phyloP scores from a whole-genome alignment of 2,329 filamentous ascomycete genomes.

The Geosmithia putterillii region DNA sequence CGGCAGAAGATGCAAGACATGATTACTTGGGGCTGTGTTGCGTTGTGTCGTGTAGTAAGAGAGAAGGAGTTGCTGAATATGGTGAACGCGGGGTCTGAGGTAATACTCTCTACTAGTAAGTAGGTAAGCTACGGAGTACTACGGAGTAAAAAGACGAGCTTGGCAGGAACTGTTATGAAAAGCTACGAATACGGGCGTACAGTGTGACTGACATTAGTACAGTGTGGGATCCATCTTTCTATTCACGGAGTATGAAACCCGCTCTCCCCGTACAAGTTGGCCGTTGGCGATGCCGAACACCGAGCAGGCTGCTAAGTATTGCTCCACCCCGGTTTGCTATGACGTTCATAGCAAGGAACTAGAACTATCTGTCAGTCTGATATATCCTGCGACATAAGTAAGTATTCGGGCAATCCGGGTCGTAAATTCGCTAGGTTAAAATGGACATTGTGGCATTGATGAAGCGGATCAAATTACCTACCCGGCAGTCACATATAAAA shows the following conservation, averaged over 20 bases:
- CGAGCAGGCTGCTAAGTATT: not conserved
- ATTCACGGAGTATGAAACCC: not conserved
- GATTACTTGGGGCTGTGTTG: not conserved
- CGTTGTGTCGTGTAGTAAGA: not conserved
- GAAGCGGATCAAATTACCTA: no score
- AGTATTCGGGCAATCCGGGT: no score
- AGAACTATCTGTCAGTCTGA: no score
- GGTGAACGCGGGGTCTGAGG: not conserved
- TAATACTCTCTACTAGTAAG: not conserved
- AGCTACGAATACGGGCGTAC: not conserved
- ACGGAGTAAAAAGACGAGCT: not conserved
- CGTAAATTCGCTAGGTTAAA: no score
- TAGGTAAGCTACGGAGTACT: no score
- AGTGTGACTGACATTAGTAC: not conserved
- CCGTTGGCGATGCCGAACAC: not conserved
- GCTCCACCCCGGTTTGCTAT: not conserved
- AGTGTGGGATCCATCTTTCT: not conserved
- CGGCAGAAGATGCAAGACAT: conserved; percentile 86
- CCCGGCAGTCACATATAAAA: no score
- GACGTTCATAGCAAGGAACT: no score
- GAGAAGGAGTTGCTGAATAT: not conserved
- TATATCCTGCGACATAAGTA: no score
- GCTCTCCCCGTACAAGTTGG: accelerated
- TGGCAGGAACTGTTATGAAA: conserved; percentile 2
- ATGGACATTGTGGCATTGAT: no score